phyloP scores from a whole-genome alignment of 2,329 filamentous ascomycete species.

The Xylaria sp. region DNA sequence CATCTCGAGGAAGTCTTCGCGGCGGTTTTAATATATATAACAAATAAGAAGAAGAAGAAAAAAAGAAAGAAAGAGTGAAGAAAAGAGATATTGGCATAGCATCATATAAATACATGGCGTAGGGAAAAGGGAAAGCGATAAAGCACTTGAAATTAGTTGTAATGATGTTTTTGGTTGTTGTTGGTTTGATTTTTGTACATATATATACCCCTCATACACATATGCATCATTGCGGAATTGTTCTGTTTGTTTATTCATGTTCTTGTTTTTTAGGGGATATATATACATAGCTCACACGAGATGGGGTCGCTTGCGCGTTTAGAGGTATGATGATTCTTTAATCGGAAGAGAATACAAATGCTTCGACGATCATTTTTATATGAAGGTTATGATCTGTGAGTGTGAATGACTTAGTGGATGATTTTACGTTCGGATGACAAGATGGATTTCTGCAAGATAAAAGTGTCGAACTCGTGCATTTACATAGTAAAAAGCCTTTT shows the following conservation, averaged over 20 bases:
- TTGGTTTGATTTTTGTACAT: neutral
- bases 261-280: neutral
- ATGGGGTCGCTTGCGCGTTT: neutral
- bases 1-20: slow-evolving; percentile 32
- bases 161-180: slow-evolving; percentile 7
- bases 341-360: neutral
- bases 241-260: neutral
- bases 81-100: neutral
- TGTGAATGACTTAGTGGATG: too few species aligned
- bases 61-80: too few species aligned
- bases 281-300: slow-evolving; percentile 3
- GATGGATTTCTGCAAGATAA: too few species aligned
- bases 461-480: too few species aligned
- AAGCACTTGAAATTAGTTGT: neutral
- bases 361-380: too few species aligned
- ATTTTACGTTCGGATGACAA: too few species aligned
- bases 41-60: too few species aligned
- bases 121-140: neutral
- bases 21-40: slow-evolving; percentile 18
- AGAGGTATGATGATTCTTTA: neutral
- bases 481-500: too few species aligned
- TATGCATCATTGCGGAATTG: slow-evolving; percentile 9
- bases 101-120: neutral
- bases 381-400: too few species aligned
- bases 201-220: slow-evolving; percentile 3